These are phyloP conservation scores for Tulasnella sp. DNA, from an alignment of 768 basidiomycete genomes.

Conservation along the genomic window DNA sequence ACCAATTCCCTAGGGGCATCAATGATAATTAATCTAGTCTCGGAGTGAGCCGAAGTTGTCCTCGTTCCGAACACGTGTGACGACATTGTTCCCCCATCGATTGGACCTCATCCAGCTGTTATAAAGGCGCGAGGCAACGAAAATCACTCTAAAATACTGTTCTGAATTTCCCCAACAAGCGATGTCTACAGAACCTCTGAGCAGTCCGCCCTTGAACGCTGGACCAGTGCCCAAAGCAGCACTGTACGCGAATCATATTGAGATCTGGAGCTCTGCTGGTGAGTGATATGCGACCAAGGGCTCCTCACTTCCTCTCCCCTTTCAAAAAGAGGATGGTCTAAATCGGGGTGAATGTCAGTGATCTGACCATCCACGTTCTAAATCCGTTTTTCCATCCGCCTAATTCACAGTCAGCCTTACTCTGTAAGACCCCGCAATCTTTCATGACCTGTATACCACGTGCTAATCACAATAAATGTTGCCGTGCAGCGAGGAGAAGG, in stretches of 20 bases:
- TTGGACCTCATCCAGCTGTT: too few relatives aligned
- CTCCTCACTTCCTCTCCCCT: too few relatives aligned
- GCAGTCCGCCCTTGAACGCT: neutral
- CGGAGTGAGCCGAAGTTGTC: too few relatives aligned
- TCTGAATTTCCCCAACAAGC: too few relatives aligned
- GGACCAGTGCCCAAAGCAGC: conserved; percentile 4
- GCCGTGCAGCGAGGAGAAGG: conserved; percentile 61
- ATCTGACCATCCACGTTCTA: neutral
- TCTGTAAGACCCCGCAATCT: neutral
- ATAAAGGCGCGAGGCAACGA: too few relatives aligned
- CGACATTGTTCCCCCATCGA: too few relatives aligned
- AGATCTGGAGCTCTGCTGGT: conserved; percentile 11
- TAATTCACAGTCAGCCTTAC: neutral
- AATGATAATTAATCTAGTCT: too few relatives aligned
- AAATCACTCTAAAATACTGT: too few relatives aligned
- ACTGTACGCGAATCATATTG: neutral
- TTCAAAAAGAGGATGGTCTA: too few relatives aligned
- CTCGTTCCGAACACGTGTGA: too few relatives aligned
- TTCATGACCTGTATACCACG: neutral
- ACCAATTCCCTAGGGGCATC: too few relatives aligned
- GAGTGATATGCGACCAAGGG: neutral
- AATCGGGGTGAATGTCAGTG: neutral
- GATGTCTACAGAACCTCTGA: neutral
- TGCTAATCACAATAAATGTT: neutral
- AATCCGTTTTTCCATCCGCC: neutral